Base-by-base conservation (phyloP, 1,284 basidiomycete genomes). In the Singerocomus inundabilis region DNA sequence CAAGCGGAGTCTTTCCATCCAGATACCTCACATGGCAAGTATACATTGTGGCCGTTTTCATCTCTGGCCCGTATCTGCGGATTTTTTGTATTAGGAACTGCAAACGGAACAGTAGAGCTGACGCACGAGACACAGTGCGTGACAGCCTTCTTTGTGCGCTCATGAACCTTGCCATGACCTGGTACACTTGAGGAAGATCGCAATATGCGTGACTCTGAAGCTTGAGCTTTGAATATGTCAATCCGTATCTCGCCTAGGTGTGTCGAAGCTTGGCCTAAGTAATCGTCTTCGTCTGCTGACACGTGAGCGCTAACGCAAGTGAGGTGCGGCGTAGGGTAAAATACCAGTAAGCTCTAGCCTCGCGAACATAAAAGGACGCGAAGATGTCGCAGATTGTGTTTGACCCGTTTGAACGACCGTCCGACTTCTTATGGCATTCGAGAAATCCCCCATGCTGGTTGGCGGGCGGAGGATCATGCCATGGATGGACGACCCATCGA, bases 81-180 rank as follows among this genome's bases (percentile, higher is more conserved):
- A 13, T 35, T 18, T 32, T 5, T 13, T 21, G 24, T 24, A 18
- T 53, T 15, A 58, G 36, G 41, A 16, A 5, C 6, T 35, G 2
- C 2, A 18, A 26, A 30, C 29, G 34, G 21, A 32, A n/a, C 15
- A 16, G 21, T 6, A 7, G 7, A n/a, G 16, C 48, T 18, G 39
- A 57, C 70, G 43, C 35, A 72, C 70, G 61, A 64, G 30, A 72
- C 57, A 40, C 66, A 63, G 28, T 74, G 70, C 2, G 64, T 61
- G 4, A 69, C 57, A 9, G 61, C 70, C 49, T 73, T 73, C 54
- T 74, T 73, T 12, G 66, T 60, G 13, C 63, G 63, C 35, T 73
- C 72, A 31, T 74, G 71, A 16, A 73, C 45, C 37, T 67, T 68
- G 30, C 41, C 57, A 49, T 46, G 59, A 26, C 31, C 39, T 2